Evolutionary conservation across 2,329 filamentous ascomycete species (phyloP).

Genomic region (Epichloe typhina): DNA sequence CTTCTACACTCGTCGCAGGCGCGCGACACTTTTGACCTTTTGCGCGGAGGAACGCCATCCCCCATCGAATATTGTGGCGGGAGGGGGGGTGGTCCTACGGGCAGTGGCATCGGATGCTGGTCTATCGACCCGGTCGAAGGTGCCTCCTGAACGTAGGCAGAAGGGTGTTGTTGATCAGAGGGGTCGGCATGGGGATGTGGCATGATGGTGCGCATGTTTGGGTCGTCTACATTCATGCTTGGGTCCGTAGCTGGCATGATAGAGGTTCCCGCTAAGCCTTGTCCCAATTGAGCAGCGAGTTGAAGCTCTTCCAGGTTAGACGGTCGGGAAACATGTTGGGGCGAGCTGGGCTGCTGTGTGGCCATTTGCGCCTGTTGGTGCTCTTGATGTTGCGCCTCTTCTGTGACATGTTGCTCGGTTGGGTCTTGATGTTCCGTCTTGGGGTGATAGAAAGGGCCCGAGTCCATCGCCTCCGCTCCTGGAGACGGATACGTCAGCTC

Average conservation of each 20-base stretch:
- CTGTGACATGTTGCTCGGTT: constrained; percentile 14
- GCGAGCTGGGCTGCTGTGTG: constrained; percentile 21
- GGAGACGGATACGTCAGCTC: constrained; percentile 34
- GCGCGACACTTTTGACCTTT: constrained; percentile 74
- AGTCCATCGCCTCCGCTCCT: constrained; percentile 29
- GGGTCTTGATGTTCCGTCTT: constrained; percentile 19
- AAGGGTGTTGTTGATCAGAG: constrained; percentile 21
- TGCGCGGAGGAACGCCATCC: constrained; percentile 54
- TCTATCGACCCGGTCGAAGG: constrained; percentile 23
- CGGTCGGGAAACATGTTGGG: constrained; percentile 27
- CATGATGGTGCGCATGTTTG: constrained; percentile 29
- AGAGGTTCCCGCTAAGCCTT: constrained; percentile 34
- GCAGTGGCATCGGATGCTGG: constrained; percentile 22
- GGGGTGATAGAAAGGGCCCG: constrained; percentile 31
- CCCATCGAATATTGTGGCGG: constrained; percentile 28
- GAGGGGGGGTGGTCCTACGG: constrained; percentile 23
- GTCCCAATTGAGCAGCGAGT: constrained; percentile 43
- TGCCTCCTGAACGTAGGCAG: constrained; percentile 25
- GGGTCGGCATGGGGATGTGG: constrained; percentile 28
- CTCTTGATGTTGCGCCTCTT: constrained; percentile 17
- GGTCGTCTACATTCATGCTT: constrained; percentile 29
- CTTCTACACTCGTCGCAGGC: constrained; percentile 82
- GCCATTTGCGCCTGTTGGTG: constrained; percentile 18
- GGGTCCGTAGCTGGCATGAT: constrained; percentile 36
- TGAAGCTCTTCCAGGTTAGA: constrained; percentile 43